Conservation (phyloP, 176 grass and related monocot species). For the Zea luxurians region DNA sequence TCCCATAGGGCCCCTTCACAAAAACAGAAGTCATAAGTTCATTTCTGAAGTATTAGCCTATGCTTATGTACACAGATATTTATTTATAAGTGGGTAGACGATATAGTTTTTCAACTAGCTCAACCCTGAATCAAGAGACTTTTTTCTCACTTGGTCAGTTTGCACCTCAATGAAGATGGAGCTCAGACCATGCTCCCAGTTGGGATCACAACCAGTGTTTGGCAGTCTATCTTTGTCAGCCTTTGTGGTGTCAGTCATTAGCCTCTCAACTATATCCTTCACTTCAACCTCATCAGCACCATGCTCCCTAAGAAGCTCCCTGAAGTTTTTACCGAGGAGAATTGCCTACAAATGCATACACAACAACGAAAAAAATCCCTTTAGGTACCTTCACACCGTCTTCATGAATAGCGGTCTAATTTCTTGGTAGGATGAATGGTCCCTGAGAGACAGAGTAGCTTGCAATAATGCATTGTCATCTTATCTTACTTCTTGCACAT, state of each 20-base stretch:
- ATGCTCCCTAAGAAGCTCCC: slow-evolving; percentile 63
- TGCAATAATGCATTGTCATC: slow-evolving; percentile 37
- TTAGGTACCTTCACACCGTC: slow-evolving; percentile 4
- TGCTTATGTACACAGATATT: neutral
- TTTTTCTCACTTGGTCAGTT: slow-evolving; percentile 64
- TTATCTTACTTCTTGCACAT: slow-evolving; percentile 20
- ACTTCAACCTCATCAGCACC: slow-evolving; percentile 57
- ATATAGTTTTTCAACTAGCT: slow-evolving; percentile 19
- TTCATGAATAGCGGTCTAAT: slow-evolving; percentile 12
- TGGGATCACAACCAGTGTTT: slow-evolving; percentile 79
- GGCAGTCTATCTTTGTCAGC: slow-evolving; percentile 71
- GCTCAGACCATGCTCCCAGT: slow-evolving; percentile 72
- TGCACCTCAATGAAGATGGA: slow-evolving; percentile 79
- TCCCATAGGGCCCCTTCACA: slow-evolving; percentile 67
- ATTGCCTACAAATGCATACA: slow-evolving; percentile 49
- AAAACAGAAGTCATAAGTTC: slow-evolving; percentile 29
- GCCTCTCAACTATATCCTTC: slow-evolving; percentile 61
- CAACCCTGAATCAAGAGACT: neutral
- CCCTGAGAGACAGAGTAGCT: slow-evolving; percentile 40
- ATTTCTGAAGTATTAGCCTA: slow-evolving; percentile 1
- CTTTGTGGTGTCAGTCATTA: slow-evolving; percentile 87
- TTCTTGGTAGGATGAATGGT: slow-evolving; percentile 33
- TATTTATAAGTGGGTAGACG: neutral
- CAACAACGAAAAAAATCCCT: slow-evolving; percentile 2
- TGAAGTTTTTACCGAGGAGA: slow-evolving; percentile 59